A percentile compares a stretch with the other conserved stretches of the same genome.
phyloP scores from a whole-genome alignment of 352 stramenopile species.

The Phytopythium chamaehyphon region DNA sequence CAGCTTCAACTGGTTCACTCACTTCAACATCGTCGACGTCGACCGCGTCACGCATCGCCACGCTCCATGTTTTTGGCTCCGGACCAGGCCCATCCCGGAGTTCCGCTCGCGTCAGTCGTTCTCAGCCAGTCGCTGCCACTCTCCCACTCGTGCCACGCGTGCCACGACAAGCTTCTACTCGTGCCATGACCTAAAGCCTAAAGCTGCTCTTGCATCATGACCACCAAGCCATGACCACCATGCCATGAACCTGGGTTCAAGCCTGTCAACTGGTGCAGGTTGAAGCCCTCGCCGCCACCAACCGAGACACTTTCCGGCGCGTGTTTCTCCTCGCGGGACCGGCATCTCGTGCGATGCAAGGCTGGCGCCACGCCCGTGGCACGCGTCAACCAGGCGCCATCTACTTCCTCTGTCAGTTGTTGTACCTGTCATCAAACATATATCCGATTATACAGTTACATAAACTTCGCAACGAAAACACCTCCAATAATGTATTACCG shows the following conservation, averaged over 20 bases:
- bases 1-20: neutral
- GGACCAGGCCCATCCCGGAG: too few relatives aligned
- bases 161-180: too few relatives aligned
- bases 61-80: neutral
- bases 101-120: neutral
- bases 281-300: too few relatives aligned
- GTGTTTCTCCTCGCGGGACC: neutral
- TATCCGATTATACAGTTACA: too few relatives aligned
- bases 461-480: neutral
- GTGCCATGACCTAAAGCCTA: too few relatives aligned
- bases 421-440: neutral
- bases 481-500: neutral
- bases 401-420: neutral
- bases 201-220: too few relatives aligned
- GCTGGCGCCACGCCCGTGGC: neutral
- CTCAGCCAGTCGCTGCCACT: neutral
- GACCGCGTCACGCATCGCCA: neutral
- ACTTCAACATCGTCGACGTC: neutral
- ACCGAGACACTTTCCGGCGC: neutral
- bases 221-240: too few relatives aligned
- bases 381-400: neutral
- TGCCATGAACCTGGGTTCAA: too few relatives aligned
- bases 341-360: constrained; percentile 3
- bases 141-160: neutral
- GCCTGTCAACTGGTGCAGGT: too few relatives aligned